Base-by-base conservation (phyloP, 371 early-diverging fungal genomes). In the Apophysomyces variabilis region DNA sequence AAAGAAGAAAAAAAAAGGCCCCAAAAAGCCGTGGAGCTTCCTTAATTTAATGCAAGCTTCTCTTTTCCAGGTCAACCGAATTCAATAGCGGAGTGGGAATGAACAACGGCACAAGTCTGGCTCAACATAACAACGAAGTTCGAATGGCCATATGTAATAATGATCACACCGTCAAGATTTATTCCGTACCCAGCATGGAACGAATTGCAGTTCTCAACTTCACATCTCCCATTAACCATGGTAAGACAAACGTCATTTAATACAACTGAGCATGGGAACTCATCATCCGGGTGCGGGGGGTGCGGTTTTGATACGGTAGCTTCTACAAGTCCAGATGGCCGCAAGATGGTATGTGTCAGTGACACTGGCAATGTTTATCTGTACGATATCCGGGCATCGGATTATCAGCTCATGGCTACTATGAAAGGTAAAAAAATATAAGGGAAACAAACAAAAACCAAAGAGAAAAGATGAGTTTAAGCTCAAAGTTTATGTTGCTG, bases 111-210 rank as follows among this genome's bases (percentile, higher is more conserved):
- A 64, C 66, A 36, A 38, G 64, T 26, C 54, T 70, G 35, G 62
- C 66, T 56, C 57, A 38, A 39, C 13, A 38, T 38, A 43, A 60
- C n/a, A 38, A 66, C 35, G 64, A 60, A 5, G 36, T 66, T 36
- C 62, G 71, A 54, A 45, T 95, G 46, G 72, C 93, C 16, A 86
- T 95, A 35, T 92, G 95, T 79, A 97, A 94, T 78, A 97, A 96
- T 69, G 97, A 97, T 71, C 88, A 93, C 68, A 93, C 91, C 11
- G 56, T 45, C 58, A 65, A 43, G 26, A 16, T 39, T 26, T 21
- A 60, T 60, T 60, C 45, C 60, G 26, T 43, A 66, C 58, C 67
- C 57, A 85, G 73, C 41, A 77, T 94, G 65, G 79, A 88, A 50
- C 81, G 87, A 12, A 66, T 93, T 14, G 71, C 86, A 6, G 84